These are phyloP conservation scores for Allantophomopsis lycopodina DNA, from an alignment of 2,329 filamentous ascomycete species.

Conservation along the genomic window DNA sequence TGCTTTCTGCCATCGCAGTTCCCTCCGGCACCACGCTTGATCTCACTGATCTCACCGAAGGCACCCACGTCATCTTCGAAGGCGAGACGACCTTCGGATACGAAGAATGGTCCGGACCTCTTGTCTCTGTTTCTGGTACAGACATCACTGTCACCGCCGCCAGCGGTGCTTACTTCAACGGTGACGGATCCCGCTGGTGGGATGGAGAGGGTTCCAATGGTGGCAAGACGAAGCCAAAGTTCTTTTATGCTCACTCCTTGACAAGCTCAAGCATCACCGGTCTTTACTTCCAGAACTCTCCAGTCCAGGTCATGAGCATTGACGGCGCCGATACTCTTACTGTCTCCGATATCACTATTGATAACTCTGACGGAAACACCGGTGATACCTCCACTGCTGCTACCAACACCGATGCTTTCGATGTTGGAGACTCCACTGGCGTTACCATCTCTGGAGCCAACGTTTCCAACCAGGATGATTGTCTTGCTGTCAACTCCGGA, in stretches of 20 bases:
- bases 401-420: constrained; percentile 41
- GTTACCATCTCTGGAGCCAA: constrained; percentile 35
- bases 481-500: constrained; percentile 42
- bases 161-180: constrained; percentile 36
- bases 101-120: constrained; percentile 49
- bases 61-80: constrained; percentile 43
- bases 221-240: constrained; percentile 48
- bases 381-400: constrained; percentile 21
- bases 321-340: constrained; percentile 20
- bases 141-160: constrained; percentile 37
- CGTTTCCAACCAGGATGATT: constrained; percentile 46
- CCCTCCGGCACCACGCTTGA: constrained; percentile 45
- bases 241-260: constrained; percentile 40
- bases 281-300: constrained; percentile 37
- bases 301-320: constrained; percentile 34
- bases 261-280: constrained; percentile 31
- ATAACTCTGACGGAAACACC: constrained; percentile 34
- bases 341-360: constrained; percentile 36
- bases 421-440: constrained; percentile 29
- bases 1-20: constrained; percentile 37
- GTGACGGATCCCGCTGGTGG: constrained; percentile 44
- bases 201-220: constrained; percentile 44
- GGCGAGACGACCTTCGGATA: constrained; percentile 56
- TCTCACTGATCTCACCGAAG: constrained; percentile 33
- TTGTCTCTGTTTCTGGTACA: constrained; percentile 45